These are phyloP conservation scores for Macrolepiota dolichaula DNA, from an alignment of 768 basidiomycete species.

Conservation along the genomic window DNA sequence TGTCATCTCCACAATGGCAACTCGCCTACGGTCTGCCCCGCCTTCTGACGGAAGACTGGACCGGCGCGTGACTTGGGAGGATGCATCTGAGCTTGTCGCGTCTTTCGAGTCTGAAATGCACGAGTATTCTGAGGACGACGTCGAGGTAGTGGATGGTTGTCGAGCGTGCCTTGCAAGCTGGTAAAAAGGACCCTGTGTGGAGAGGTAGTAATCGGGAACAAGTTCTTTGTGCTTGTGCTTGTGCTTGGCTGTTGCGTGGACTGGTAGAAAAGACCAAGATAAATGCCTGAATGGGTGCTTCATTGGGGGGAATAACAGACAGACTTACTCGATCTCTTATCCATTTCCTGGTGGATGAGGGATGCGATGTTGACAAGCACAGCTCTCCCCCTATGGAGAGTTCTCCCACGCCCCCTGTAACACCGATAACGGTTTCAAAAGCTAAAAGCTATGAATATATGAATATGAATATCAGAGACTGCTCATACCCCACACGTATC, in stretches of 20 bases:
- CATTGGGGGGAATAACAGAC: slow-evolving; percentile 18
- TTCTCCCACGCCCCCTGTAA: slow-evolving; percentile 8
- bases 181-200: slow-evolving; percentile 28
- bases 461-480: too few relatives aligned
- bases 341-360: slow-evolving; percentile 15
- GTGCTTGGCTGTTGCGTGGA: slow-evolving; percentile 17
- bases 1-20: slow-evolving; percentile 67
- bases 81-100: slow-evolving; percentile 21
- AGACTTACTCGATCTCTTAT: slow-evolving; percentile 12
- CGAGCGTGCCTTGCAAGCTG: slow-evolving; percentile 22
- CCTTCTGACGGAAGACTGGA: slow-evolving; percentile 55
- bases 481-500: not conserved
- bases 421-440: not conserved
- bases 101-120: slow-evolving; percentile 32
- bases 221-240: slow-evolving; percentile 20
- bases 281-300: slow-evolving; percentile 29
- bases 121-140: slow-evolving; percentile 52
- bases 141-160: slow-evolving; percentile 29
- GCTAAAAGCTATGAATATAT: too few relatives aligned
- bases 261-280: slow-evolving; percentile 24
- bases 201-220: slow-evolving; percentile 43
- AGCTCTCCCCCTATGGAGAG: not conserved
- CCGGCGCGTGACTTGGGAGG: slow-evolving; percentile 33
- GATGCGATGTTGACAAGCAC: not conserved
- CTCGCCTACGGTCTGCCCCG: slow-evolving; percentile 59